Conservation (phyloP, 1,284 basidiomycete genomes). For the Pulveroboletus sp. region DNA sequence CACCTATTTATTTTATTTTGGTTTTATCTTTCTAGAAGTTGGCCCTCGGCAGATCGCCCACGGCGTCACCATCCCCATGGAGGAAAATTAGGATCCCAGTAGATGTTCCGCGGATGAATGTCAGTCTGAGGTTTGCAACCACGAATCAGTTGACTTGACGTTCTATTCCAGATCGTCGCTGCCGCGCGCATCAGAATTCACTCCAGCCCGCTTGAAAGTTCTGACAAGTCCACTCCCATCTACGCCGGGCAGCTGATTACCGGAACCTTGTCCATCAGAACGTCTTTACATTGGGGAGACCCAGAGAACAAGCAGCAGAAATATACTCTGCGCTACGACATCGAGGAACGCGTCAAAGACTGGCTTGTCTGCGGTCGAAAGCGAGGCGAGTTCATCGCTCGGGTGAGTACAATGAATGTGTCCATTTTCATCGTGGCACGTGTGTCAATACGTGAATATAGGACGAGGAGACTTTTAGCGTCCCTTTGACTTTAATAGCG, state of each 20-base stretch:
- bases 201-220: slow-evolving; percentile 33
- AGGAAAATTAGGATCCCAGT: slow-evolving; percentile 76
- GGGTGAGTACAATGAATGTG: slow-evolving; percentile 42
- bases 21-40: slow-evolving; percentile 25
- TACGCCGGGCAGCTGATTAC: slow-evolving; percentile 81
- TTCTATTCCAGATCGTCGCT: slow-evolving; percentile 59
- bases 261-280: slow-evolving; percentile 61
- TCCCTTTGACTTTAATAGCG: slow-evolving; percentile 73
- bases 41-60: slow-evolving; percentile 13
- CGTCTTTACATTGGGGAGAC: slow-evolving; percentile 74
- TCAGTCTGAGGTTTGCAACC: slow-evolving; percentile 39
- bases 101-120: slow-evolving; percentile 79
- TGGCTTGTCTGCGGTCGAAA: slow-evolving; percentile 84
- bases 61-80: slow-evolving; percentile 44
- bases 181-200: slow-evolving; percentile 61
- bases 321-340: slow-evolving; percentile 70
- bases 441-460: slow-evolving; percentile 31
- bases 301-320: slow-evolving; percentile 44
- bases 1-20: too few relatives aligned
- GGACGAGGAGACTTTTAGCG: slow-evolving; percentile 58
- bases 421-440: not conserved
- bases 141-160: not conserved
- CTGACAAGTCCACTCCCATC: slow-evolving; percentile 43
- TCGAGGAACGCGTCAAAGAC: slow-evolving; percentile 73
- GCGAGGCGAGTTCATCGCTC: slow-evolving; percentile 73